Conservation (phyloP, 2,329 filamentous ascomycete species). For the Neurospora sp. region DNA sequence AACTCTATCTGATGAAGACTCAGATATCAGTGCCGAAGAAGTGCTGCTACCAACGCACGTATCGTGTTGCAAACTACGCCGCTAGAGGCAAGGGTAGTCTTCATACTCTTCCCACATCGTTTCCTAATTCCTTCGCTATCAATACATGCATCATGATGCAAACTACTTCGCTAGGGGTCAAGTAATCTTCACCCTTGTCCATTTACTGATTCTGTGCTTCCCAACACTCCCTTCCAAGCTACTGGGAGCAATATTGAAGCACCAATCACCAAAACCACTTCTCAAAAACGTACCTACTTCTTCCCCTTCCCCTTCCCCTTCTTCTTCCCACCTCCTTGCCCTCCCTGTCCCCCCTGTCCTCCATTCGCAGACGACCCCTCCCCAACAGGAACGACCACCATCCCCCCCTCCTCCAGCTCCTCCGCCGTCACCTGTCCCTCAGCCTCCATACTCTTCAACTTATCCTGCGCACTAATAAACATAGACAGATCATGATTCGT, state of each 20-base stretch:
- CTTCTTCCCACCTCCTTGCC: conserved; percentile 35
- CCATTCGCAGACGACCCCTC: conserved; percentile 28
- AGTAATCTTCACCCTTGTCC: neutral
- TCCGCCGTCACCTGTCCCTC: conserved; percentile 51
- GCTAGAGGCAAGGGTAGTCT: neutral
- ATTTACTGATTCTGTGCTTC: neutral
- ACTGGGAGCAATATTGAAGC: neutral
- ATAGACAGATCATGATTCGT: conserved; percentile 81
- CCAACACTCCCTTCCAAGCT: neutral
- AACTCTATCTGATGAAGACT: neutral
- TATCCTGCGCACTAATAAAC: conserved; percentile 78
- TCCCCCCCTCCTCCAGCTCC: conserved; percentile 62
- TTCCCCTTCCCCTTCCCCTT: conserved; percentile 38
- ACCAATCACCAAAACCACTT: neutral
- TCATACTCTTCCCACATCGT: neutral
- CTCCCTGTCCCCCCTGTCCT: conserved; percentile 19
- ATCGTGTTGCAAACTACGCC: neutral
- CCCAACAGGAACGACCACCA: conserved; percentile 46
- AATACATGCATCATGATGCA: neutral
- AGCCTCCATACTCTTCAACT: conserved; percentile 64
- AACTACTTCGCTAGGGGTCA: neutral
- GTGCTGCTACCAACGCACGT: neutral
- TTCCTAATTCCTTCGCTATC: neutral
- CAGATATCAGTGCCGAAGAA: neutral
- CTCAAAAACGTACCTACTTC: conserved; percentile 17